Percentiles rank a stretch among this genome's conserved stretches.
These are phyloP conservation scores for Cystobasidium slooffiae DNA, from an alignment of 1,284 basidiomycete genomes.

Conservation along the genomic window DNA sequence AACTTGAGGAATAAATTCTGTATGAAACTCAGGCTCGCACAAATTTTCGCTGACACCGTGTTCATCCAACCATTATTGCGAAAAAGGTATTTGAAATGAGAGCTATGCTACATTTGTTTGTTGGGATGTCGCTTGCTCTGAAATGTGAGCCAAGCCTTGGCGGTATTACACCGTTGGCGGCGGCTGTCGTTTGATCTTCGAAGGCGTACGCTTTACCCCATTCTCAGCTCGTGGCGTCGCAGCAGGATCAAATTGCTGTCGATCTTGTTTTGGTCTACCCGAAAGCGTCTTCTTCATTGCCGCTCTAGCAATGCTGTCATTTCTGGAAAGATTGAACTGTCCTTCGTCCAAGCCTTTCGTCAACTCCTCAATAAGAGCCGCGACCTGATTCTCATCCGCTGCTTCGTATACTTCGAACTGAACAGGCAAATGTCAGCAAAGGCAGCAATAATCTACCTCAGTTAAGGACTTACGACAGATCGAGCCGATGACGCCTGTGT, in stretches of 20 bases:
- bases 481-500: conserved; percentile 21
- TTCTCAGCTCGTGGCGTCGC: background rate
- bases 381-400: conserved; percentile 28
- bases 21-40: too few relatives aligned
- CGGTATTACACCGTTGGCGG: conserved; percentile 11
- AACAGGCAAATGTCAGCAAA: too few relatives aligned
- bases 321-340: conserved; percentile 41
- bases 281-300: background rate
- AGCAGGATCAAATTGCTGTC: background rate
- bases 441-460: too few relatives aligned
- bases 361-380: conserved; percentile 37
- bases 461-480: conserved; percentile 15
- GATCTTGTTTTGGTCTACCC: background rate
- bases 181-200: conserved; percentile 28
- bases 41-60: too few relatives aligned
- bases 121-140: too few relatives aligned
- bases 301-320: conserved; percentile 8
- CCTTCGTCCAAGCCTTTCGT: conserved; percentile 42
- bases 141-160: too few relatives aligned
- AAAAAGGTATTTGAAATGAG: too few relatives aligned
- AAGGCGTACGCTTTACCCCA: conserved; percentile 9
- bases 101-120: too few relatives aligned
- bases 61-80: too few relatives aligned
- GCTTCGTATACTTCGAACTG: conserved; percentile 39
- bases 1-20: too few relatives aligned